Percentiles rank a stretch among this genome's conserved stretches.
Evolutionary conservation across 164 flowering plant genomes (phyloP).

Genomic region (Aristolochia fimbriata): DNA sequence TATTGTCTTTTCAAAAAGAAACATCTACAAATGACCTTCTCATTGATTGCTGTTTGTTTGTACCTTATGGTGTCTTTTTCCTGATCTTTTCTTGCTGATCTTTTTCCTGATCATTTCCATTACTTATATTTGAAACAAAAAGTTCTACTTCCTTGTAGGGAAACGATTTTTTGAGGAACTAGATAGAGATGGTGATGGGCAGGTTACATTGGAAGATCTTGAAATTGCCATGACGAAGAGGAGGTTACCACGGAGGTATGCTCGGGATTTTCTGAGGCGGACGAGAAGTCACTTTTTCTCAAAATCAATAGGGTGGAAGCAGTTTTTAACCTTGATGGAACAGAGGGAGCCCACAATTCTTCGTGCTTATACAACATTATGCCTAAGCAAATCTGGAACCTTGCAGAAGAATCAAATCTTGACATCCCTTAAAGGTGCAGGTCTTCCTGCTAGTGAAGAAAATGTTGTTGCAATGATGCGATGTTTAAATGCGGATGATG

Average conservation of each 20-base stretch:
- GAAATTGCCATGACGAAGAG: constrained; percentile 87
- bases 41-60: no score
- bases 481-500: constrained; percentile 78
- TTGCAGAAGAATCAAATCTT: constrained; percentile 82
- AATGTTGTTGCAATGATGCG: constrained; percentile 98
- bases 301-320: constrained; percentile 96
- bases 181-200: constrained; percentile 98
- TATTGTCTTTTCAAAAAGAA: no score
- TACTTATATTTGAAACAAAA: no score
- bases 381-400: constrained; percentile 95
- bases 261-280: constrained; percentile 75
- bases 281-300: constrained; percentile 80
- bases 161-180: constrained; percentile 90
- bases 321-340: constrained; percentile 85
- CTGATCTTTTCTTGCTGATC: no score
- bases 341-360: constrained; percentile 96
- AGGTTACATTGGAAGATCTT: constrained; percentile 86
- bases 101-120: no score
- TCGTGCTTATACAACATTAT: constrained; percentile 88
- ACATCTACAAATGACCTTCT: no score
- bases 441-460: constrained; percentile 94
- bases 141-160: constrained; percentile 35
- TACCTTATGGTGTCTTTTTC: no score
- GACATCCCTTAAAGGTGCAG: constrained; percentile 79
- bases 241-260: constrained; percentile 85